phyloP scores from a whole-genome alignment of 495 filamentous ascomycete species.

The Tuber calosporum region DNA sequence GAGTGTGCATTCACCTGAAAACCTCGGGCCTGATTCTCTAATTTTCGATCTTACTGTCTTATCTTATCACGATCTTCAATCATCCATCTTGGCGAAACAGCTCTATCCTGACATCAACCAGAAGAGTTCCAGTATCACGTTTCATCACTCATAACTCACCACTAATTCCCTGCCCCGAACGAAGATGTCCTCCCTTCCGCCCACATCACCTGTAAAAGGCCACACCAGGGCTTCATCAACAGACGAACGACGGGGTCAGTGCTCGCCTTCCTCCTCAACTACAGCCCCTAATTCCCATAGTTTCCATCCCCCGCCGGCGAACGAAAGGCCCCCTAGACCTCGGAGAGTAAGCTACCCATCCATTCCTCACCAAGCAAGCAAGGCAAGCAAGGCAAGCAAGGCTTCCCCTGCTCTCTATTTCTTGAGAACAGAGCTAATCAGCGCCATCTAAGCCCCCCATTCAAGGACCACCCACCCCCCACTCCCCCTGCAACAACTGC shows the following conservation, averaged over 20 bases:
- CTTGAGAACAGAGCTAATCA: slow-evolving; percentile 11
- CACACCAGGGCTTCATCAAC: slow-evolving; percentile 26
- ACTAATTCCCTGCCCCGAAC: background rate
- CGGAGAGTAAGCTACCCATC: slow-evolving; percentile 47
- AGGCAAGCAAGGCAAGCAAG: slow-evolving; percentile 11
- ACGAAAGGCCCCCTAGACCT: slow-evolving; percentile 55
- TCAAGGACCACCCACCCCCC: slow-evolving; percentile 13
- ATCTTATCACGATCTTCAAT: background rate
- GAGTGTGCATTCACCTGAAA: background rate
- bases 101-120: background rate
- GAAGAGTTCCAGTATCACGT: background rate
- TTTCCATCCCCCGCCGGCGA: slow-evolving; percentile 42
- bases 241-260: slow-evolving; percentile 37
- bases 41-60: background rate
- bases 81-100: background rate
- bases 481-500: slow-evolving; percentile 37
- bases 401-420: slow-evolving; percentile 11
- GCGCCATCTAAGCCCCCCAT: slow-evolving; percentile 22
- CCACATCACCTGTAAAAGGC: slow-evolving; percentile 18
- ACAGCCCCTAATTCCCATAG: slow-evolving; percentile 21
- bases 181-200: slow-evolving; percentile 20
- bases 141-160: background rate
- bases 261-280: slow-evolving; percentile 1
- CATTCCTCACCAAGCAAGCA: background rate
- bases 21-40: background rate